phyloP scores from a whole-genome alignment of 805 yeast genomes.

The Teunomyces lycoperdinae region DNA sequence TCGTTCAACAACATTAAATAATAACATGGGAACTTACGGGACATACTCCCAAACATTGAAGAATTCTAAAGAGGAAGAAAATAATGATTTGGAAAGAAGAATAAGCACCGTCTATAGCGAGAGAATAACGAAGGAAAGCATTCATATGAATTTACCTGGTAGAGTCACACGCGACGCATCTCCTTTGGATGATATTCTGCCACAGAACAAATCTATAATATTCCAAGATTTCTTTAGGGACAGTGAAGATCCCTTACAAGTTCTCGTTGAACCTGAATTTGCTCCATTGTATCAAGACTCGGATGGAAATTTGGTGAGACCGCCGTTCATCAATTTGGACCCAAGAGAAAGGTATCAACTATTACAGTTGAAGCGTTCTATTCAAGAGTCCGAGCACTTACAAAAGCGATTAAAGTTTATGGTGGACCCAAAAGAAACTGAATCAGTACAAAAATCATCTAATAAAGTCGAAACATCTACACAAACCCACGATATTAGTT shows the following conservation, averaged over 20 bases:
- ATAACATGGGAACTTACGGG: slow-evolving; percentile 17
- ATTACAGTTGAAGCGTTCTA: slow-evolving; percentile 36
- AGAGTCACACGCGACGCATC: slow-evolving; percentile 4
- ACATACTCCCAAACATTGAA: slow-evolving; percentile 16
- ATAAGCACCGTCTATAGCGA: slow-evolving; percentile 19
- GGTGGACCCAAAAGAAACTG: slow-evolving; percentile 41
- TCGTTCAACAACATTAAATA: slow-evolving; percentile 20
- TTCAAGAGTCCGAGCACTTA: slow-evolving; percentile 34
- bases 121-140: slow-evolving; percentile 12
- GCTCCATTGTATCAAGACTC: slow-evolving; percentile 36
- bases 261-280: slow-evolving; percentile 28
- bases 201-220: background rate
- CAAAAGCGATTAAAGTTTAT: slow-evolving; percentile 35
- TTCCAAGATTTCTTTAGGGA: background rate
- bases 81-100: slow-evolving; percentile 29
- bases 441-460: slow-evolving; percentile 7
- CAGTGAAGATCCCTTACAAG: background rate
- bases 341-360: slow-evolving; percentile 43
- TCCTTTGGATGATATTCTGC: slow-evolving; percentile 1
- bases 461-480: slow-evolving; percentile 41
- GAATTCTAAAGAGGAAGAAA: slow-evolving; percentile 18
- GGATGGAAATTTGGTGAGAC: slow-evolving; percentile 38
- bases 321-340: slow-evolving; percentile 43
- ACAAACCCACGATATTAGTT: slow-evolving; percentile 36
- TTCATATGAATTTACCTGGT: background rate